Conservation (phyloP, 306 rosid species). For the Cicer yamashitae region DNA sequence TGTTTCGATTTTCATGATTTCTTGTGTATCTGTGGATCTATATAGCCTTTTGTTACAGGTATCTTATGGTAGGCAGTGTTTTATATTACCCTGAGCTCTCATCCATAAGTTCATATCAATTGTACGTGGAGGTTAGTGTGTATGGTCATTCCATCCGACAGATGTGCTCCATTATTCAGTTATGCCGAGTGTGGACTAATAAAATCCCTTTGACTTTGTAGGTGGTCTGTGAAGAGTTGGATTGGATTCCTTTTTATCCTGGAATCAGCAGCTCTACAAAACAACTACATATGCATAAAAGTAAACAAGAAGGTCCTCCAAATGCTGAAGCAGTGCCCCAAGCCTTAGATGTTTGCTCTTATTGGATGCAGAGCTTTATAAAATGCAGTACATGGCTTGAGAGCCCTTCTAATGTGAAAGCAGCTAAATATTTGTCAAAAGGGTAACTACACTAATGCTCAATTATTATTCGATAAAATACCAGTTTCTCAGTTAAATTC, state of each 20-base stretch:
- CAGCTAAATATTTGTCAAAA: slow-evolving; percentile 45
- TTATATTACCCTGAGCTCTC: slow-evolving; percentile 95
- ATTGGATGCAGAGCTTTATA: slow-evolving; percentile 95
- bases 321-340: slow-evolving; percentile 78
- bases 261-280: slow-evolving; percentile 58
- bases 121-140: slow-evolving; percentile 89
- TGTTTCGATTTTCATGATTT: slow-evolving; percentile 37
- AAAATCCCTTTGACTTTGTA: slow-evolving; percentile 47
- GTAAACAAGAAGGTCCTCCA: slow-evolving; percentile 78
- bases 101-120: slow-evolving; percentile 93
- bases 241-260: slow-evolving; percentile 95
- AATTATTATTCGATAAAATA: not conserved
- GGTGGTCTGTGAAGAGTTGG: slow-evolving; percentile 99
- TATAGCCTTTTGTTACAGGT: slow-evolving; percentile 58
- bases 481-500: slow-evolving; percentile 18
- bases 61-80: slow-evolving; percentile 93
- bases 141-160: slow-evolving; percentile 30
- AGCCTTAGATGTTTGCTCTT: slow-evolving; percentile 82
- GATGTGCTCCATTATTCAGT: slow-evolving; percentile 42
- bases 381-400: slow-evolving; percentile 93
- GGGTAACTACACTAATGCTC: slow-evolving; percentile 17
- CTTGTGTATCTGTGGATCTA: slow-evolving; percentile 36
- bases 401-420: slow-evolving; percentile 87
- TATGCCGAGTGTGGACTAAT: slow-evolving; percentile 31
- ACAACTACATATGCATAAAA: slow-evolving; percentile 66